These are phyloP conservation scores for Asterophora lycoperdoides DNA, from an alignment of 768 basidiomycete species.

Conservation along the genomic window DNA sequence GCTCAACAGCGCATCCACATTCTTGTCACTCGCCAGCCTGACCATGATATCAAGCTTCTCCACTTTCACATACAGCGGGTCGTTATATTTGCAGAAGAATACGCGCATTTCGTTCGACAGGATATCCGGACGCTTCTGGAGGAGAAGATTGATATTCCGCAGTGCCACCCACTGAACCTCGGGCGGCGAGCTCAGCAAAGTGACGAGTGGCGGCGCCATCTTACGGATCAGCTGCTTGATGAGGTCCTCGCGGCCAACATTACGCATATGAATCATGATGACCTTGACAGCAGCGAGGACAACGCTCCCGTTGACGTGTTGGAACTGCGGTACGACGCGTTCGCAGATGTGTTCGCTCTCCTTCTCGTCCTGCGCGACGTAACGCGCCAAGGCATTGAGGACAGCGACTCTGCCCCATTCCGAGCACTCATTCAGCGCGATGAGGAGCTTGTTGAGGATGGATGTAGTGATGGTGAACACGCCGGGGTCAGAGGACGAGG, in stretches of 20 bases:
- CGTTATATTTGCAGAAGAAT: slow-evolving; percentile 99
- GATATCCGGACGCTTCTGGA: slow-evolving; percentile 89
- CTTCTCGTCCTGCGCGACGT: slow-evolving; percentile 79
- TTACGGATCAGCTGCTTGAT: slow-evolving; percentile 84
- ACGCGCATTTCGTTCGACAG: slow-evolving; percentile 97
- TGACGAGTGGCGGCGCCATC: slow-evolving; percentile 96
- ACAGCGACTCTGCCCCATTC: slow-evolving; percentile 99
- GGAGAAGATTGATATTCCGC: slow-evolving; percentile 92
- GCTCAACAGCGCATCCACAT: slow-evolving; percentile 91
- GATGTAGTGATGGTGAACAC: slow-evolving; percentile 80
- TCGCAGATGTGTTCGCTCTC: slow-evolving; percentile 99
- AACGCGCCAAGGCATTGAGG: slow-evolving; percentile 79
- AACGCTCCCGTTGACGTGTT: slow-evolving; percentile 94
- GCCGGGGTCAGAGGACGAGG: slow-evolving; percentile 54
- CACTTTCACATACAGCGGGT: slow-evolving; percentile 97
- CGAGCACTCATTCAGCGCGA: slow-evolving; percentile 96
- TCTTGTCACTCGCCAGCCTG: slow-evolving; percentile 81
- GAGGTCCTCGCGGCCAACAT: slow-evolving; percentile 77
- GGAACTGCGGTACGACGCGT: slow-evolving; percentile 96
- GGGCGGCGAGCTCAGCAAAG: slow-evolving; percentile 91
- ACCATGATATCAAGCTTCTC: slow-evolving; percentile 99
- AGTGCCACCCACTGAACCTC: slow-evolving; percentile 99
- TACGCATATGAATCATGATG: slow-evolving; percentile 95
- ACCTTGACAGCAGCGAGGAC: slow-evolving; percentile 97
- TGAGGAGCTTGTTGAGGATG: slow-evolving; percentile 83